Conservation (phyloP, 1,139 yeast species). For the Meyerozyma sp. region DNA sequence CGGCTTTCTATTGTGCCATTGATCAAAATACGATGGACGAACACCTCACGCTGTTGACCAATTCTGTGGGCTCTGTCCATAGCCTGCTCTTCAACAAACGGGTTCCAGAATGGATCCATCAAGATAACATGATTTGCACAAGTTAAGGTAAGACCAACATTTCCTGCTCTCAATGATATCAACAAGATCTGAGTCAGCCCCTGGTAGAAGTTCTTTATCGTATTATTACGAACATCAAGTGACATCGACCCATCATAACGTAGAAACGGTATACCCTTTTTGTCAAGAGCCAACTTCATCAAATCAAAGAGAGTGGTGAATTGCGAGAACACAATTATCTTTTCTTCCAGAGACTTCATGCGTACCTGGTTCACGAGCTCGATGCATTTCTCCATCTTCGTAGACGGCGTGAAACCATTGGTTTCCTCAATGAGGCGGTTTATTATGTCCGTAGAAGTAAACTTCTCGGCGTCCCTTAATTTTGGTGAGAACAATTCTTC, state of each 20-base stretch:
- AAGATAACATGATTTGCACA: conserved; percentile 89
- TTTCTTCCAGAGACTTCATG: conserved; percentile 45
- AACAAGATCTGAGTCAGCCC: conserved; percentile 50
- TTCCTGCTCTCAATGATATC: conserved; percentile 84
- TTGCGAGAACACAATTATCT: conserved; percentile 76
- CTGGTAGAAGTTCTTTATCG: conserved; percentile 61
- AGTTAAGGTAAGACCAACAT: conserved; percentile 86
- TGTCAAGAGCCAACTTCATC: conserved; percentile 50
- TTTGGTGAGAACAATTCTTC: conserved; percentile 5
- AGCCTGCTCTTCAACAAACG: conserved; percentile 93
- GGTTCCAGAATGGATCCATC: conserved; percentile 96
- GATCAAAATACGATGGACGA: conserved; percentile 65
- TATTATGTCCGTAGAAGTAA: conserved; percentile 16
- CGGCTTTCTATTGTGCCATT: conserved; percentile 78
- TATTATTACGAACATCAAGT: conserved; percentile 55
- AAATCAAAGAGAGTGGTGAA: conserved; percentile 77
- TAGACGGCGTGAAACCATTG: conserved; percentile 40
- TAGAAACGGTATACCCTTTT: conserved; percentile 44
- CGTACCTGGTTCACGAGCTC: conserved; percentile 41
- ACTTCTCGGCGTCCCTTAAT: conserved; percentile 3
- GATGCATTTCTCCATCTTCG: conserved; percentile 50
- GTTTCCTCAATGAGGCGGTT: conserved; percentile 23
- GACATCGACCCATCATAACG: conserved; percentile 83
- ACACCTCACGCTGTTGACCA: conserved; percentile 76
- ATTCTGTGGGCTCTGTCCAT: conserved; percentile 93